Evolutionary conservation across 108 stramenopile species (phyloP).

Genomic region (Cylindrotheca fusiformis): DNA sequence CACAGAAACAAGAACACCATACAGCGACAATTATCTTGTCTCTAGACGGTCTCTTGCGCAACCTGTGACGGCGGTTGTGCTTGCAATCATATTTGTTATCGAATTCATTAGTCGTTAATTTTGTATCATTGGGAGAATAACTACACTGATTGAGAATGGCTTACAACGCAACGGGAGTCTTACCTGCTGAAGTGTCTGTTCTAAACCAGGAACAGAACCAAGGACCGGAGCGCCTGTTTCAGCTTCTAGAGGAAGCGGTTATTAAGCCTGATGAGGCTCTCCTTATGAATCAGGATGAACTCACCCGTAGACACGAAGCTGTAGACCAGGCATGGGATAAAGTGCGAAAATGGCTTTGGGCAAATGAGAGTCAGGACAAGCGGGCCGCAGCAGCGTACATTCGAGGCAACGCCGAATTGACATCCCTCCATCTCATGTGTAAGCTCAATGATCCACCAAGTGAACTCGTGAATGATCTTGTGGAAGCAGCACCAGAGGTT

Average conservation of each 20-base stretch:
- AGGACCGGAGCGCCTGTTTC: constrained; percentile 37
- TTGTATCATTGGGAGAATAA: no score
- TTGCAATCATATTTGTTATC: no score
- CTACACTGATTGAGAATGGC: no score
- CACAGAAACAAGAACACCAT: no score
- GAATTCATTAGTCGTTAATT: no score
- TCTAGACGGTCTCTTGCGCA: no score
- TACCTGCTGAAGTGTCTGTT: background rate
- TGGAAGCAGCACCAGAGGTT: constrained; percentile 50
- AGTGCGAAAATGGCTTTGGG: constrained; percentile 62
- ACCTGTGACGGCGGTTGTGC: no score
- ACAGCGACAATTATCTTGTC: no score
- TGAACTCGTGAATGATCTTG: constrained; percentile 50
- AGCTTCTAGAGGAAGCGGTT: constrained; percentile 46
- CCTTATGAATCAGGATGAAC: constrained; percentile 14
- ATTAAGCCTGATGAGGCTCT: constrained; percentile 10
- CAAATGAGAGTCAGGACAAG: constrained; percentile 44
- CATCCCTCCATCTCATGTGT: constrained; percentile 71
- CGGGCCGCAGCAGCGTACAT: constrained; percentile 49
- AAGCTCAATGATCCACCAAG: constrained; percentile 56
- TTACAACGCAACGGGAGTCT: background rate
- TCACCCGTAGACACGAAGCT: constrained; percentile 25
- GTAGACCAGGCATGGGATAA: constrained; percentile 58
- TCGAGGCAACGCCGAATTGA: constrained; percentile 62
- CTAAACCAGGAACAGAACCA: constrained; percentile 5